Evolutionary conservation across 805 yeast genomes (phyloP).

Genomic region (Candida oleophila): DNA sequence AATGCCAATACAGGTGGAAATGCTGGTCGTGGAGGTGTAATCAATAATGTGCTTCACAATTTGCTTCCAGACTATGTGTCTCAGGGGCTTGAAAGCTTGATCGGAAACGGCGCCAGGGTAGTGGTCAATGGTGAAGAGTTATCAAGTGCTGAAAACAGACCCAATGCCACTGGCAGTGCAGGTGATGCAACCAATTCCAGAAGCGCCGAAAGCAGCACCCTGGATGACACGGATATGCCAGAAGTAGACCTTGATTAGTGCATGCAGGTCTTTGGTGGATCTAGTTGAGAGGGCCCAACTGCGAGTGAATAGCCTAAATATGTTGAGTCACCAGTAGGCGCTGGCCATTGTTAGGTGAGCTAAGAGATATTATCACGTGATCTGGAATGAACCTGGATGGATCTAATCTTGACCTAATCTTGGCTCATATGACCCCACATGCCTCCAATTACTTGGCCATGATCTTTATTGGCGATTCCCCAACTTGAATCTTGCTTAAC

Average conservation of each 20-base stretch:
- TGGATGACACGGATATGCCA: slow-evolving; percentile 5
- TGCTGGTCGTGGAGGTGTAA: not conserved
- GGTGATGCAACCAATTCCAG: not conserved
- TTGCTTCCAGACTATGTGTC: not conserved
- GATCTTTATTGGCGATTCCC: too few species aligned
- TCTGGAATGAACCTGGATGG: too few species aligned
- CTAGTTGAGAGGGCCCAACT: too few species aligned
- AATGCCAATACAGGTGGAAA: not conserved
- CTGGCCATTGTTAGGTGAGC: too few species aligned
- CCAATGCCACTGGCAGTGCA: not conserved
- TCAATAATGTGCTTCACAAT: not conserved
- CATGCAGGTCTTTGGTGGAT: not conserved
- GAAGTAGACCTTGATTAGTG: slow-evolving; percentile 3
- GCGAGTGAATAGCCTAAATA: too few species aligned
- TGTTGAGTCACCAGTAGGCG: too few species aligned
- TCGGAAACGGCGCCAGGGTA: not conserved
- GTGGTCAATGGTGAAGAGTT: not conserved
- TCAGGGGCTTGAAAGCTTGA: not conserved
- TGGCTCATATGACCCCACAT: too few species aligned
- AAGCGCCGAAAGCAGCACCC: not conserved
- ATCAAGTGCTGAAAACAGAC: not conserved
- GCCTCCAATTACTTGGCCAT: too few species aligned
- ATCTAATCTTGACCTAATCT: too few species aligned
- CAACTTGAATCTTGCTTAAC: too few species aligned
- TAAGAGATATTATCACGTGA: too few species aligned